These are phyloP conservation scores for Wickerhamiella dianesei DNA, from an alignment of 805 yeast genomes.

Conservation along the genomic window DNA sequence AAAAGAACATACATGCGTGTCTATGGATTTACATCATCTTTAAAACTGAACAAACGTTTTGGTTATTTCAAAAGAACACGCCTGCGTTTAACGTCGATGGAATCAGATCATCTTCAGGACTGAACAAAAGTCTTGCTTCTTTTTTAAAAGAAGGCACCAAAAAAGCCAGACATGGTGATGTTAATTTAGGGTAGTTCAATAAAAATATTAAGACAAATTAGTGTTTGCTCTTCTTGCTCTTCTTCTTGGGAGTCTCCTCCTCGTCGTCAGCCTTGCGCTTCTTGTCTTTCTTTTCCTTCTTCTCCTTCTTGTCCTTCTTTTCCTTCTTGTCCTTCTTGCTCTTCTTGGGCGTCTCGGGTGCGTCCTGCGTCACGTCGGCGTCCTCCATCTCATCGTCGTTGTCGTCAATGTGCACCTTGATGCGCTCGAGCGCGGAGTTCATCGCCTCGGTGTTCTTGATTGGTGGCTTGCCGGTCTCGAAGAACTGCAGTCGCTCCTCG, in stretches of 20 bases:
- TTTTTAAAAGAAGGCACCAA: too few species aligned
- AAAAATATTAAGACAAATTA: slow-evolving; percentile 4
- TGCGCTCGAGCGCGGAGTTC: slow-evolving; percentile 71
- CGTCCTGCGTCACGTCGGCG: slow-evolving; percentile 31
- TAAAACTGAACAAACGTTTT: too few species aligned
- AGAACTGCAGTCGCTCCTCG: slow-evolving; percentile 91
- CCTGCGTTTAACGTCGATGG: too few species aligned
- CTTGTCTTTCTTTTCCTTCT: slow-evolving; percentile 42
- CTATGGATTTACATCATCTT: too few species aligned
- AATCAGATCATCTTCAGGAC: too few species aligned
- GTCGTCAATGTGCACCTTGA: slow-evolving; percentile 28
- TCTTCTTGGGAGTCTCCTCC: slow-evolving; percentile 36
- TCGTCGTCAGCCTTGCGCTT: slow-evolving; percentile 34
- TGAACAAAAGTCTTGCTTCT: too few species aligned
- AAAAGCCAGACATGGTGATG: too few species aligned
- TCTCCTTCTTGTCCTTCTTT: slow-evolving; percentile 36
- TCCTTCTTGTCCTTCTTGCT: slow-evolving; percentile 39
- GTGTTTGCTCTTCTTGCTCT: slow-evolving; percentile 39
- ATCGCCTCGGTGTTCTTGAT: slow-evolving; percentile 93
- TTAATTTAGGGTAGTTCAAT: slow-evolving; percentile 1
- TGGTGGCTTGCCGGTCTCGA: slow-evolving; percentile 93
- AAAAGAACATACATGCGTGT: too few species aligned
- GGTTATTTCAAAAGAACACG: too few species aligned
- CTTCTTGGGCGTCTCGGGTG: slow-evolving; percentile 38
- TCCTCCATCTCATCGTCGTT: slow-evolving; percentile 34